Percentiles rank a stretch among this genome's conserved stretches.
These are phyloP conservation scores for Neofusicoccum kwambonambiense DNA, from an alignment of 2,329 filamentous ascomycete species.

Conservation along the genomic window DNA sequence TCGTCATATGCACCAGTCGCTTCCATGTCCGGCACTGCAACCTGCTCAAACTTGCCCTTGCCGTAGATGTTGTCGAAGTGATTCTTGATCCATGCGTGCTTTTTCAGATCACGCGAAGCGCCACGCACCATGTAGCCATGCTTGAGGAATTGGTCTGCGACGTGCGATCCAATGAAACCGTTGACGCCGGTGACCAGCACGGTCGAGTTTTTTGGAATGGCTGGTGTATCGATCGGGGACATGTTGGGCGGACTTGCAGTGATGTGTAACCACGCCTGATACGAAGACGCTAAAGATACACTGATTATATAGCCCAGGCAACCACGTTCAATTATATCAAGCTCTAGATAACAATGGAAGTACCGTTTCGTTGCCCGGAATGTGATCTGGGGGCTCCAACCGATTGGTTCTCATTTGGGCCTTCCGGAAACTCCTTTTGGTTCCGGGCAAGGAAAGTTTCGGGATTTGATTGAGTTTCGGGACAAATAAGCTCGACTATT, in stretches of 20 bases:
- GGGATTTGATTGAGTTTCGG: too few species aligned
- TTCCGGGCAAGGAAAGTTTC: too few species aligned
- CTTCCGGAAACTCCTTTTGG: too few species aligned
- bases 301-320: too few species aligned
- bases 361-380: too few species aligned
- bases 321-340: too few species aligned
- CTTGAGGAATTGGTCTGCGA: slow-evolving; percentile 31
- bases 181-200: slow-evolving; percentile 37
- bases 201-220: slow-evolving; percentile 23
- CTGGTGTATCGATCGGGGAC: slow-evolving; percentile 12
- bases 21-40: slow-evolving; percentile 30
- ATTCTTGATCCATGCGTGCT: slow-evolving; percentile 30
- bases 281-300: too few species aligned
- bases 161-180: slow-evolving; percentile 34
- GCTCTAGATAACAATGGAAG: too few species aligned
- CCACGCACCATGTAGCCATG: slow-evolving; percentile 37
- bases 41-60: slow-evolving; percentile 26
- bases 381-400: too few species aligned
- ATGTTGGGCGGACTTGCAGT: background rate
- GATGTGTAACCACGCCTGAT: too few species aligned
- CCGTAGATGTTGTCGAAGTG: slow-evolving; percentile 30
- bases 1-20: slow-evolving; percentile 27
- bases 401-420: too few species aligned
- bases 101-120: slow-evolving; percentile 29
- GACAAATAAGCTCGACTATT: too few species aligned